Evolutionary conservation across 2,329 filamentous ascomycete species (phyloP).

Genomic region (Penicillium sp.): DNA sequence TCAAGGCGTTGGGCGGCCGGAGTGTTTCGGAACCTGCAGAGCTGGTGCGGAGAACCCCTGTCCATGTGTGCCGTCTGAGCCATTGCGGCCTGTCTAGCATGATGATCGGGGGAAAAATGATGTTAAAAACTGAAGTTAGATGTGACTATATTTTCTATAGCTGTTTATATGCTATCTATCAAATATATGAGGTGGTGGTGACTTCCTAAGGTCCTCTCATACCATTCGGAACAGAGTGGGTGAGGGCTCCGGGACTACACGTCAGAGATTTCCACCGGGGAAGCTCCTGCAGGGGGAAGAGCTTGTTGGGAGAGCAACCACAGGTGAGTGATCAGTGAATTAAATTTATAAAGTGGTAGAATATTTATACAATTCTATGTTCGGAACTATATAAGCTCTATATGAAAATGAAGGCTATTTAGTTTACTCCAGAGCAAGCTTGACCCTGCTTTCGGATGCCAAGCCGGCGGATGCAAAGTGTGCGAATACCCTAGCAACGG

Average conservation of each 20-base stretch:
- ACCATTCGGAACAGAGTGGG: conserved; percentile 10
- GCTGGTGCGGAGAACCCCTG: conserved; percentile 29
- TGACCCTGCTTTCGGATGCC: conserved; percentile 24
- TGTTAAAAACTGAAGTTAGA: not conserved
- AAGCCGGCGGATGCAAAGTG: conserved; percentile 22
- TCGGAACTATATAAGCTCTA: not conserved
- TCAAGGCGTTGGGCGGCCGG: conserved; percentile 14
- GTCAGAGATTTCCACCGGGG: conserved; percentile 27
- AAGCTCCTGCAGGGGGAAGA: conserved; percentile 4
- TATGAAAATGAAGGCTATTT: not conserved
- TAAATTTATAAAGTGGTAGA: not conserved
- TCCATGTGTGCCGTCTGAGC: conserved; percentile 3
- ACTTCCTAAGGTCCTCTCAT: conserved; percentile 9
- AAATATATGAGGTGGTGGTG: not conserved
- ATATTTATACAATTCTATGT: not conserved
- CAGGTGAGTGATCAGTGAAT: not conserved
- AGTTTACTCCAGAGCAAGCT: not conserved
- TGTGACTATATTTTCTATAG: not conserved
- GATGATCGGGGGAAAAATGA: not conserved
- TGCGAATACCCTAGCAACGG: conserved; percentile 21
- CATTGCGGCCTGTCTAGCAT: not conserved
- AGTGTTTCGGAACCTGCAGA: conserved; percentile 27
- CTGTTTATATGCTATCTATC: not conserved
- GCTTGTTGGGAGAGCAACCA: not conserved
- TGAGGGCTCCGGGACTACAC: conserved; percentile 19